A percentile compares a stretch with the other conserved stretches of the same genome.
These are phyloP conservation scores for Colletotrichum agaves DNA, from an alignment of 2,329 filamentous ascomycete species.

Conservation along the genomic window DNA sequence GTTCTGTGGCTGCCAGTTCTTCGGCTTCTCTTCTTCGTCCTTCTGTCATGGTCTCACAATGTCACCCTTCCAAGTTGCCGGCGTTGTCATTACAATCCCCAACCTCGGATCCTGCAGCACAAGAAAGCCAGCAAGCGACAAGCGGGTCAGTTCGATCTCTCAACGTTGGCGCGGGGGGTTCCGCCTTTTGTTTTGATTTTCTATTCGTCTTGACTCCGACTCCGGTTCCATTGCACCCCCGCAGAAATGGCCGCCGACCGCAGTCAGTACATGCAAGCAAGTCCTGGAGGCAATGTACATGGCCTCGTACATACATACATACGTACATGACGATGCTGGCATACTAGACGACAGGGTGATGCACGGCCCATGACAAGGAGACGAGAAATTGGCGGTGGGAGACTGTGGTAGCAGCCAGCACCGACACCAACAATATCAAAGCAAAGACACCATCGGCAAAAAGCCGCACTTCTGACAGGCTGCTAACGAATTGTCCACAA, in stretches of 20 bases:
- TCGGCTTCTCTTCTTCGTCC: conserved; percentile 12
- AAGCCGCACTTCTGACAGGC: conserved; percentile 16
- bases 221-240: conserved; percentile 18
- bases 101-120: conserved; percentile 34
- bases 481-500: conserved; percentile 21
- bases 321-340: conserved; percentile 8
- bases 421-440: neutral
- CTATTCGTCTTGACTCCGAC: neutral
- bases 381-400: conserved; percentile 25
- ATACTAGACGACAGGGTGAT: conserved; percentile 1
- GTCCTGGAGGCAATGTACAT: conserved; percentile 24
- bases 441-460: neutral
- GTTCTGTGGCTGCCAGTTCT: conserved; percentile 5
- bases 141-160: conserved; percentile 5
- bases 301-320: conserved; percentile 27
- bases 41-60: conserved; percentile 24
- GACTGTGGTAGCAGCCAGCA: neutral
- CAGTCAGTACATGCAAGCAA: conserved; percentile 14
- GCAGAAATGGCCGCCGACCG: conserved; percentile 7
- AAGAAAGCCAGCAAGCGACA: conserved; percentile 44
- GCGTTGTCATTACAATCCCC: conserved; percentile 26
- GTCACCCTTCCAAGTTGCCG: conserved; percentile 35
- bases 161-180: neutral
- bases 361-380: conserved; percentile 13
- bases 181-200: neutral